Base-by-base conservation (phyloP, 768 basidiomycete species). In the Lactifluus echinatus region DNA sequence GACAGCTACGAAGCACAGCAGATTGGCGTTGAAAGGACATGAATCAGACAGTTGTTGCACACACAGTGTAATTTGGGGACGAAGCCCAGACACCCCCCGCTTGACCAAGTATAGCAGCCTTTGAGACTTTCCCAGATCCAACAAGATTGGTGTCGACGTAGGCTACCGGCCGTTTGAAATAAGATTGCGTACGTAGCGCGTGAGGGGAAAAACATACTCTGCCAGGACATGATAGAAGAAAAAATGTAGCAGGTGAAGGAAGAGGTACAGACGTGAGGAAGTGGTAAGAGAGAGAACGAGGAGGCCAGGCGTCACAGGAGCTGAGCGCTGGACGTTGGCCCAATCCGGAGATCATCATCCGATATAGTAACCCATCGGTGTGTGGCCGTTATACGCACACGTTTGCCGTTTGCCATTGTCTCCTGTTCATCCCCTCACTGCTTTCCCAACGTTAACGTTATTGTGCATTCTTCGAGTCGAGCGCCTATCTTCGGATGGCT, bases 131-230 rank as follows among this genome's bases (percentile, higher is more conserved):
- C 63, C 81, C 82, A 60, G 73, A 83, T 34, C 81, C 87, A 64
- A 94, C 70, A 55, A 94, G 82, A 70, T 89, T 83, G 66, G 73
- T 75, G 69, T 93, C 88, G 71, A 93, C 87, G 74, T 91, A 90
- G 60, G 78, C 91, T 93, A 66, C 28, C 26, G 33, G 65, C 10
- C 21, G 21, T 11, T 29, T 10, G 48, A 23, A 39, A 43, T 55
- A 58, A 36, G 15, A 28, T 51, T 37, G 29, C 33, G 28, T 23
- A 10, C 15, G 10, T 40, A 1, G 21, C 8, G 21, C 8, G 31
- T 14, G 26, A 34, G 5, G 15, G 26, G 24, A 26, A 8, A 19
- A 24, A 55, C 56, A 62, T 52, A 63, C 63, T 0, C 55, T 63
- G 63, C 63, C 63, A 63, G 42, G 63, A 63, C 63, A 63, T 63